Evolutionary conservation across 1,284 basidiomycete species (phyloP), one percentile per base, ranked within the genome.

Genomic region (Neolentinus lepideus): DNA sequence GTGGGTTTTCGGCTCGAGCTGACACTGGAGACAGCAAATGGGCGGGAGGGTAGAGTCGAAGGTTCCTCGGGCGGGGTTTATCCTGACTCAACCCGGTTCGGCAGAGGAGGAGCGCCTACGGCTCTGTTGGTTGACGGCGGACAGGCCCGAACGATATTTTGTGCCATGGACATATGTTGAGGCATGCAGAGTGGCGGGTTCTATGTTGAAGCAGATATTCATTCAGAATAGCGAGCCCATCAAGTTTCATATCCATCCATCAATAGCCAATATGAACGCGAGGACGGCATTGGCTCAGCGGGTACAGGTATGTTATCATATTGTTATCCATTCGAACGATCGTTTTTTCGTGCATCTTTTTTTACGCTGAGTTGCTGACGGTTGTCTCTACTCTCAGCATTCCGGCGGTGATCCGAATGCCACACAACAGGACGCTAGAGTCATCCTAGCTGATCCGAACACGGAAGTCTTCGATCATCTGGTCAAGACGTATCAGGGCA

Each of bases 101-200:
- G 62, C 76, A 0, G 88, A 91, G 67, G 86, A 82, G 60, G 79
- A 84, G 60, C 85, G 88, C 25, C 80, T 91, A 46, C 77, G 80
- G 38, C 68, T 80, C 27, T 88, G 85, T 61, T 90, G 88, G 85
- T 75, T 74, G 22, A 80, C 74, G 55, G 52, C 68, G 1, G 85
- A 89, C 59, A 73, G 86, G 56, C 88, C 88, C 8, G 83, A 87
- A 33, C 74, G 88, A 54, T 78, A 80, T 66, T 87, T 91, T 60
- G 88, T 90, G 45, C 87, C 88, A 9, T 85, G 83, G 64, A 86
- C 85, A 51, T 91, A 82, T 64, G 79, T 90, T 14, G 84, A 90
- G 50, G 85, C 87, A 24, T 90, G 88, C 70, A 88, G 85, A 67
- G 78, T 84, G n/a, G 77, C 80, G 0, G 81, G 83, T 12, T 81